Conservation (phyloP, 768 basidiomycete species). For the Boletus pseudo-olivaceus region DNA sequence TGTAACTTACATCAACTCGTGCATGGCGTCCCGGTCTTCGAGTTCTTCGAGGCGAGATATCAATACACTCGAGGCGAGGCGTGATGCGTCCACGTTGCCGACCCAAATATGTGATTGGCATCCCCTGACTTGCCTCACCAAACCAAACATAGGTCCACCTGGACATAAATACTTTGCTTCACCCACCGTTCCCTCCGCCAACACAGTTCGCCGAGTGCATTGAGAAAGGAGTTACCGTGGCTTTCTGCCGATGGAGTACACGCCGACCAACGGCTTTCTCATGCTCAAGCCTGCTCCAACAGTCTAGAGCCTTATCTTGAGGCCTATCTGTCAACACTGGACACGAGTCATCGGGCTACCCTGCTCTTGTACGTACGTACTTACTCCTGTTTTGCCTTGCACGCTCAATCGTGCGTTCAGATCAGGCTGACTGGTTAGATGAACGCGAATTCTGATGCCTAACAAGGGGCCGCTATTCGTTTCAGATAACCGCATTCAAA, state of each 20-base stretch:
- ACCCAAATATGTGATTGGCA: neutral
- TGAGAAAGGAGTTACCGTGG: neutral
- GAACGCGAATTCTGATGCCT: neutral
- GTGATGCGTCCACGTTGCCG: neutral
- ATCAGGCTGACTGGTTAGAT: neutral
- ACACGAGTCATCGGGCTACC: neutral
- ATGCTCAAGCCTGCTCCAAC: slow-evolving; percentile 4
- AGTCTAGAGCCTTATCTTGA: slow-evolving; percentile 7
- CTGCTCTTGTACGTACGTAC: slow-evolving; percentile 17
- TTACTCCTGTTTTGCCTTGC: neutral
- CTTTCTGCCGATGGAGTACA: neutral
- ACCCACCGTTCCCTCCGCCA: neutral
- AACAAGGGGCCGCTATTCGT: neutral
- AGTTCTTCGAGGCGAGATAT: neutral
- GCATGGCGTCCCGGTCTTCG: slow-evolving; percentile 1
- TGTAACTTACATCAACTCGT: neutral
- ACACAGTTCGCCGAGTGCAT: neutral
- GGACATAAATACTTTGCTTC: neutral
- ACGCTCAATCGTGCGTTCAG: neutral
- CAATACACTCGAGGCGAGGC: neutral
- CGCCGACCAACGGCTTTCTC: neutral
- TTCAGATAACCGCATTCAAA: slow-evolving; percentile 1
- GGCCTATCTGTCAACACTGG: neutral
- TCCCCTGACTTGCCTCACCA: no score
- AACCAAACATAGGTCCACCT: no score